Conservation (phyloP, 208 protist species). For the Wallacemonas collosoma region DNA sequence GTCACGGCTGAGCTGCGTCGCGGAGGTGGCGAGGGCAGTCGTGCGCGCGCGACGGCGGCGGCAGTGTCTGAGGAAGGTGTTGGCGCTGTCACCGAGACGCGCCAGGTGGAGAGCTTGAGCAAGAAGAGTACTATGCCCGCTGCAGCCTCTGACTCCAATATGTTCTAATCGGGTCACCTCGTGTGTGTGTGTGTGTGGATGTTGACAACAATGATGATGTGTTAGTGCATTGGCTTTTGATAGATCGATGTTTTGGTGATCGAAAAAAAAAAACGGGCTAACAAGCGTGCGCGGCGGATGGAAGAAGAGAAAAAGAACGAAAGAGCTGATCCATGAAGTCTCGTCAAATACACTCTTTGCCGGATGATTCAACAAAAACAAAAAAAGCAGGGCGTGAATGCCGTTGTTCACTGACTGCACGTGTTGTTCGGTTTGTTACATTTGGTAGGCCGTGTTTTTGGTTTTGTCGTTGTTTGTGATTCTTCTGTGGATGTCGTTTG, state of each 20-base stretch:
- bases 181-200: background rate
- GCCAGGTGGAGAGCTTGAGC: slow-evolving; percentile 6
- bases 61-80: background rate
- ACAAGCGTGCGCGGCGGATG: background rate
- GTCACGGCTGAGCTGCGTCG: slow-evolving; percentile 14
- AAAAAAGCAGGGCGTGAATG: too few species aligned
- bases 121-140: background rate
- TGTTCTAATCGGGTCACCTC: slow-evolving; percentile 2
- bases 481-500: background rate
- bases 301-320: slow-evolving; percentile 6
- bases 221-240: too few species aligned
- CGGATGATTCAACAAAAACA: too few species aligned
- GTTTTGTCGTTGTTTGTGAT: background rate
- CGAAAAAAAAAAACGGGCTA: too few species aligned
- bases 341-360: too few species aligned
- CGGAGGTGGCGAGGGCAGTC: background rate
- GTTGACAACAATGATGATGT: too few species aligned
- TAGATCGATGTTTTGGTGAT: too few species aligned
- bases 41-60: background rate
- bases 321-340: background rate
- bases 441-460: background rate
- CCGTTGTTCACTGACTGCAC: too few species aligned
- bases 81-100: background rate
- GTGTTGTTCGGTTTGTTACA: too few species aligned
- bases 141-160: background rate